Evolutionary conservation across 2,329 filamentous ascomycete genomes (phyloP).

Genomic region (Dothidotthia symphoricarpi): DNA sequence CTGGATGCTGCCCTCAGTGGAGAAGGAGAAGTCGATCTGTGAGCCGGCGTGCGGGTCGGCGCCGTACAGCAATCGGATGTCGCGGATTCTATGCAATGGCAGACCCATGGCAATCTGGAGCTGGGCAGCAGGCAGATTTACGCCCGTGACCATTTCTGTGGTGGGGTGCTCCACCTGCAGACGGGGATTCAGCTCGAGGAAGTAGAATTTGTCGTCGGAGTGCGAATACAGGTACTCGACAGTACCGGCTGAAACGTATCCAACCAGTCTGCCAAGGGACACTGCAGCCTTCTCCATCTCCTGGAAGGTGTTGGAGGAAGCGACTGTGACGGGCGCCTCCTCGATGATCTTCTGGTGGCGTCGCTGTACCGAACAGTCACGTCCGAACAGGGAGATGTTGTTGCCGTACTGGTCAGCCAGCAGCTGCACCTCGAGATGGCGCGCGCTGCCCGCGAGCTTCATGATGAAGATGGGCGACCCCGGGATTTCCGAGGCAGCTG

Average conservation of each 20-base stretch:
- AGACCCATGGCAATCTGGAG: conserved; percentile 99
- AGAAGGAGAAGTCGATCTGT: conserved; percentile 96
- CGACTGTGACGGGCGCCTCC: conserved; percentile 96
- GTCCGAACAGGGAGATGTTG: conserved; percentile 97
- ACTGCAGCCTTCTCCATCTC: conserved; percentile 97
- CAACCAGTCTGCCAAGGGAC: conserved; percentile 86
- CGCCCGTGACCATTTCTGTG: conserved; percentile 95
- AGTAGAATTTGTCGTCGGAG: conserved; percentile 98
- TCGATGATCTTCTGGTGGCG: conserved; percentile 99
- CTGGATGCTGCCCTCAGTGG: conserved; percentile 75
- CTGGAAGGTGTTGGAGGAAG: conserved; percentile 83
- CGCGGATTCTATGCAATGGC: conserved; percentile 88
- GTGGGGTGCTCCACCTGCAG: conserved; percentile 97
- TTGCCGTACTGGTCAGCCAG: conserved; percentile 99
- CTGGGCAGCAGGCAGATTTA: conserved; percentile 94
- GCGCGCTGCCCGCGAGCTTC: conserved; percentile 95
- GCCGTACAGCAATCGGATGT: conserved; percentile 94
- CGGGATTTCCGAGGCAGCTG: conserved; percentile 93
- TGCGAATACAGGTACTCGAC: conserved; percentile 99
- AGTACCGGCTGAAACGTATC: conserved; percentile 97
- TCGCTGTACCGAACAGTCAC: conserved; percentile 97
- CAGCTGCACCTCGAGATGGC: conserved; percentile 96
- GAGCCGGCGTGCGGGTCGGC: conserved; percentile 83
- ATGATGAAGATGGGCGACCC: conserved; percentile 99
- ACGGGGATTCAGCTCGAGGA: conserved; percentile 90